Percentiles rank a stretch among this genome's conserved stretches.
These are phyloP conservation scores for Apostasia shenzhenica DNA, from an alignment of 106 monocot genomes.

Conservation along the genomic window DNA sequence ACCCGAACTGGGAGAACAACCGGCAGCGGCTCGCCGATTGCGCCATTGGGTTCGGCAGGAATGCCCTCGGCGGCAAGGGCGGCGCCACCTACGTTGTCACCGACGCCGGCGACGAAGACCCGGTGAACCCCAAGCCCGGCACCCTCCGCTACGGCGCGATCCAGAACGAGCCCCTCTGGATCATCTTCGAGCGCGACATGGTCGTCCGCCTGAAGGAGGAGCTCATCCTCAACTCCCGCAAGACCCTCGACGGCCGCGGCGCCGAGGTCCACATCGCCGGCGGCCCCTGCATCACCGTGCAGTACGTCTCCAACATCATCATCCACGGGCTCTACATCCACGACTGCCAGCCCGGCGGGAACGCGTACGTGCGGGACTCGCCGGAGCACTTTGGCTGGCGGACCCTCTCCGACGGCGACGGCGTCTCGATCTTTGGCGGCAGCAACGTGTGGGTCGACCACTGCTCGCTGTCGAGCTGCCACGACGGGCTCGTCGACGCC, in stretches of 20 bases:
- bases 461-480: conserved; percentile 9
- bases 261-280: conserved; percentile 6
- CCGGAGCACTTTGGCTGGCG: conserved; percentile 7
- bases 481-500: conserved; percentile 7
- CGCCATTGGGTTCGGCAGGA: conserved; percentile 9
- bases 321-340: conserved; percentile 9
- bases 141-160: conserved; percentile 10
- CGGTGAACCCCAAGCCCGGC: conserved; percentile 6
- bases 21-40: conserved; percentile 12
- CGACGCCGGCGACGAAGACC: conserved; percentile 5
- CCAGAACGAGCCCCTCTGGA: conserved; percentile 9
- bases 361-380: conserved; percentile 9
- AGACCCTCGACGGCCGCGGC: conserved; percentile 9
- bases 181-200: conserved; percentile 6
- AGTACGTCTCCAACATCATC: conserved; percentile 10
- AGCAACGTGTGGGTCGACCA: conserved; percentile 11
- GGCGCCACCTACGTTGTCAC: conserved; percentile 7
- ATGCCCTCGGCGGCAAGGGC: conserved; percentile 1
- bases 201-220: conserved; percentile 2
- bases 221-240: conserved; percentile 11
- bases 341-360: conserved; percentile 7
- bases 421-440: conserved; percentile 8
- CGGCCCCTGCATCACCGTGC: conserved; percentile 7
- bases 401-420: conserved; percentile 4
- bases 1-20: conserved; percentile 9